Conservation (phyloP, 2,329 filamentous ascomycete genomes). For the Claviceps arundinis region DNA sequence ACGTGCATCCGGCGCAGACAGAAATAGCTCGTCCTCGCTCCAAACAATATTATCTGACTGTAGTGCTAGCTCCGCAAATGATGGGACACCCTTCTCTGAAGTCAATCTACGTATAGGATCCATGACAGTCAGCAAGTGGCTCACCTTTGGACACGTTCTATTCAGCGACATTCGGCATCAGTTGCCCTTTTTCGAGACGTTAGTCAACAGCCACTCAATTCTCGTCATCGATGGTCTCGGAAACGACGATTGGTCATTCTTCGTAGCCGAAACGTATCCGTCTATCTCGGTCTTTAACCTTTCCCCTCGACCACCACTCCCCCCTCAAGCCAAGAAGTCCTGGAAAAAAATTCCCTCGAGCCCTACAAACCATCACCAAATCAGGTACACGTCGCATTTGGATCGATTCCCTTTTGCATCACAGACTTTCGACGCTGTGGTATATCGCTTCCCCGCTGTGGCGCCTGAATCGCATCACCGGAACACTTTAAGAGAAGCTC, state of each 20-base stretch:
- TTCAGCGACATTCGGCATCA: constrained; percentile 70
- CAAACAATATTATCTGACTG: constrained; percentile 28
- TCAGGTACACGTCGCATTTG: constrained; percentile 49
- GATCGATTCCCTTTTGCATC: constrained; percentile 62
- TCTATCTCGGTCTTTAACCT: constrained; percentile 65
- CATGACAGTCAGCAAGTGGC: constrained; percentile 78
- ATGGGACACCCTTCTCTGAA: constrained; percentile 51
- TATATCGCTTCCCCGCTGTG: constrained; percentile 63
- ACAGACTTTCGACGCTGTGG: constrained; percentile 62
- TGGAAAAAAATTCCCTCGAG: constrained; percentile 38
- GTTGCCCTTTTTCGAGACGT: constrained; percentile 32
- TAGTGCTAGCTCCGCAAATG: constrained; percentile 36
- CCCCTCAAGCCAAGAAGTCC: constrained; percentile 27
- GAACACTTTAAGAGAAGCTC: constrained; percentile 60
- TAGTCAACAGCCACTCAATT: constrained; percentile 42
- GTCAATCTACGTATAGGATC: constrained; percentile 69
- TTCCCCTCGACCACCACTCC: constrained; percentile 42
- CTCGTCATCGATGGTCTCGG: constrained; percentile 72
- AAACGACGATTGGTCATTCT: constrained; percentile 76
- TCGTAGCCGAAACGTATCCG: constrained; percentile 68
- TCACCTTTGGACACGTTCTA: constrained; percentile 70
- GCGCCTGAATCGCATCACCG: constrained; percentile 55
- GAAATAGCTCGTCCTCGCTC: constrained; percentile 19
- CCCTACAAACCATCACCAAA: constrained; percentile 62
- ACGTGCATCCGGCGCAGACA: constrained; percentile 10